Evolutionary conservation across 257 asterid genomes (phyloP), one percentile per base, ranked within the genome.

Genomic region (Salvia hispanica): DNA sequence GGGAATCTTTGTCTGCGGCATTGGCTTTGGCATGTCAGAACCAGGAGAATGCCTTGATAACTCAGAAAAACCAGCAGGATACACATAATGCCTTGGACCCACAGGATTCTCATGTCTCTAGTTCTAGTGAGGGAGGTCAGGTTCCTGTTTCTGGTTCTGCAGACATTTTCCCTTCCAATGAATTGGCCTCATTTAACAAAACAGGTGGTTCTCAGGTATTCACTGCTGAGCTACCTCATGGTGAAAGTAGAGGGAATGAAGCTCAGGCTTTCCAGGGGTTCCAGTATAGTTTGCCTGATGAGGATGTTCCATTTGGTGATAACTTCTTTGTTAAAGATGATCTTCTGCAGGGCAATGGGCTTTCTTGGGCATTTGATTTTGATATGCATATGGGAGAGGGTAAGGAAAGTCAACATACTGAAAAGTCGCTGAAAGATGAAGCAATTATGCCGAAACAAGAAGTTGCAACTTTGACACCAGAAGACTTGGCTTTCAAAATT

Each of bases 291-390:
- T 60, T 94, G 62, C 87, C 88, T 11, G 95, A 81, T 67, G 96
- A 79, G 2, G 96, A 87, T 46, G 82, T 73, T 52, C 67, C 88
- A 9, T 91, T 85, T 69, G 77, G 88, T 37, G 88, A 88, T 73
- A 81, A 71, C 71, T 78, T 91, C 72, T 88, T 88, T 51, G 87
- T 71, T 59, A 91, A 91, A 76, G 99, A 94, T 62, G 99, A 94
- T 59, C 99, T 94, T 43, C 76, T 94, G 83, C 98, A 85, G 79
- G 99, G 99, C 44, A 85, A 94, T 78, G 99, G 96, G 70, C 98
- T 94, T 52, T 88, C 98, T 58, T 94, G 99, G 99, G 99, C 88
- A 9, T 83, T 82, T 74, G 89, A 84, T 48, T 71, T 87, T 66
- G 94, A 87, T 72, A 74, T 76, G 71, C 88, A 67, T 58, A 79